Conservation (phyloP, 768 basidiomycete genomes). For the Daedaleopsis nitida region DNA sequence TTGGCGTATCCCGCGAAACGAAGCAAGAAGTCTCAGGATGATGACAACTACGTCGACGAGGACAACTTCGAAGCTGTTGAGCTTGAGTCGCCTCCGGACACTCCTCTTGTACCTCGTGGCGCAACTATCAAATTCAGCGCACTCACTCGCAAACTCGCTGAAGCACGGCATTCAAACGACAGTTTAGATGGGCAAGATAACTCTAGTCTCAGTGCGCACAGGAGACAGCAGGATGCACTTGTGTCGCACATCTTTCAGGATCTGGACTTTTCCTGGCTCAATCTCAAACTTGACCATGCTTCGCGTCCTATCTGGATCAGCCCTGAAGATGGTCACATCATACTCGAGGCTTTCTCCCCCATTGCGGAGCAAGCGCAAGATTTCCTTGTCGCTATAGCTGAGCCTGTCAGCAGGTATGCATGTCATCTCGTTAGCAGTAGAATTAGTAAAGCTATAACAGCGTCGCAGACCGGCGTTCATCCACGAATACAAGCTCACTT, state of each 20-base stretch:
- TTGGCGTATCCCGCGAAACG: conserved; percentile 39
- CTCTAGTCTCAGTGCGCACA: conserved; percentile 62
- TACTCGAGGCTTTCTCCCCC: conserved; percentile 96
- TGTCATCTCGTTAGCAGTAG: conserved; percentile 28
- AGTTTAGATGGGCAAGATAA: conserved; percentile 43
- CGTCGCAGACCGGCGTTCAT: conserved; percentile 86
- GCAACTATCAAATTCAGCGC: conserved; percentile 90
- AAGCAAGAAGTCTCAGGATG: conserved; percentile 45
- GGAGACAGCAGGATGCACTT: conserved; percentile 71
- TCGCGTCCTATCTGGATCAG: conserved; percentile 96
- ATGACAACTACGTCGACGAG: conserved; percentile 60
- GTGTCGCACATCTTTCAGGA: conserved; percentile 84
- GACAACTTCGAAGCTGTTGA: conserved; percentile 49
- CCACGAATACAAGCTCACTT: conserved; percentile 98
- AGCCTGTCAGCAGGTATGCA: conserved; percentile 96
- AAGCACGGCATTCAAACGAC: conserved; percentile 50
- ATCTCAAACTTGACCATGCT: conserved; percentile 87
- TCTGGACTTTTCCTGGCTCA: conserved; percentile 85
- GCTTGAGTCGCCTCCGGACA: conserved; percentile 29
- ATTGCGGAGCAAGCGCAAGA: conserved; percentile 99
- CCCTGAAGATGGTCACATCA: conserved; percentile 89
- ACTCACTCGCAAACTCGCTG: conserved; percentile 75
- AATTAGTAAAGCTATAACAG: conserved; percentile 25
- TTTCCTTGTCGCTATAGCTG: conserved; percentile 96
- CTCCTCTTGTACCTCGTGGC: conserved; percentile 58